Conservation (phyloP, 2,329 filamentous ascomycete genomes). For the Tetracladium maxilliforme region DNA sequence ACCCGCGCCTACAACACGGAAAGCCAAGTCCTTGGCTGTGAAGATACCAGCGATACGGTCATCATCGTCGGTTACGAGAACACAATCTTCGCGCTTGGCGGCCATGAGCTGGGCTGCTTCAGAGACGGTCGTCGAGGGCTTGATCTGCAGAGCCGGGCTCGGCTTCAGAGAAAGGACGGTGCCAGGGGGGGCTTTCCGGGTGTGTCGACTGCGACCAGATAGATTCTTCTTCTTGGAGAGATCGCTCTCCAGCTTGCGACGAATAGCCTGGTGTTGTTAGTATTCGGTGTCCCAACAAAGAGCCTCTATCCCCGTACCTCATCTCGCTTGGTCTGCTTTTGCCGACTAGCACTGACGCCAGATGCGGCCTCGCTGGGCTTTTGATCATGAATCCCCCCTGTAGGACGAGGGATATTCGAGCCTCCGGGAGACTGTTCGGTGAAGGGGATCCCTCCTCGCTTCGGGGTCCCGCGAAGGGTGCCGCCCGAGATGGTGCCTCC, state of each 20-base stretch:
- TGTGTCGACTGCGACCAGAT: slow-evolving; percentile 63
- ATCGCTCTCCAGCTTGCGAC: slow-evolving; percentile 91
- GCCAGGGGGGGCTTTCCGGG: slow-evolving; percentile 86
- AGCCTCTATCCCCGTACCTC: slow-evolving; percentile 51
- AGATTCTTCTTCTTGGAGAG: slow-evolving; percentile 93
- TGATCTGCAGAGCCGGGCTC: slow-evolving; percentile 93
- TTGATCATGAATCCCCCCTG: slow-evolving; percentile 44
- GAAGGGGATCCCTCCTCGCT: slow-evolving; percentile 37
- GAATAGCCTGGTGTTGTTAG: slow-evolving; percentile 58
- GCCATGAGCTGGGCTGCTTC: slow-evolving; percentile 98
- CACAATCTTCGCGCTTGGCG: slow-evolving; percentile 94
- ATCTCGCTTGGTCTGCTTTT: slow-evolving; percentile 95
- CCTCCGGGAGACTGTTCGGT: slow-evolving; percentile 45
- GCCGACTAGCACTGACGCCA: slow-evolving; percentile 79
- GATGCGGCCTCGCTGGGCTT: slow-evolving; percentile 35
- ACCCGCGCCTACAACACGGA: slow-evolving; percentile 85
- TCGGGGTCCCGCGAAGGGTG: slow-evolving; percentile 57
- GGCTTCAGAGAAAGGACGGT: slow-evolving; percentile 93
- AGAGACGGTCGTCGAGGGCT: slow-evolving; percentile 82
- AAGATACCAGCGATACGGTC: slow-evolving; percentile 98
- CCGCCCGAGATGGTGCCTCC: slow-evolving; percentile 34
- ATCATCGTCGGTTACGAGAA: slow-evolving; percentile 93
- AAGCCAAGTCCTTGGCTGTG: slow-evolving; percentile 95
- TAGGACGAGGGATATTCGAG: slow-evolving; percentile 60
- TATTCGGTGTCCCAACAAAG: slow-evolving; percentile 7